phyloP scores from a whole-genome alignment of 441 rosid species.

The Mallotus japonicus region DNA sequence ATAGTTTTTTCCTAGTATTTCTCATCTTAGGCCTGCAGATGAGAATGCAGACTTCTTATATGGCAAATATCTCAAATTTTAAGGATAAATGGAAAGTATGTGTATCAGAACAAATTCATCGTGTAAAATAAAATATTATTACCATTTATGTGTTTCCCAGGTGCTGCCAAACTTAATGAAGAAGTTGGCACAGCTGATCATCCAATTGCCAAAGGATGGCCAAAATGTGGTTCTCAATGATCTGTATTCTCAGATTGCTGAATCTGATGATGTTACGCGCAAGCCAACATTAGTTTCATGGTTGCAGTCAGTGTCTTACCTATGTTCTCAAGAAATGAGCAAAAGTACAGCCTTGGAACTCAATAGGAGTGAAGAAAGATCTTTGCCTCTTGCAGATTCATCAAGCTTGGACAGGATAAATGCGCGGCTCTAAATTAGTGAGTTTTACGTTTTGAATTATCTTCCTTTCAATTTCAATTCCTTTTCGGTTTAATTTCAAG shows the following conservation, averaged over 20 bases:
- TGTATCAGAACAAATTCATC: neutral
- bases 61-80: neutral
- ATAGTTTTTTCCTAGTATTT: neutral
- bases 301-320: conserved; percentile 84
- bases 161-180: conserved; percentile 63
- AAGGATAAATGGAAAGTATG: neutral
- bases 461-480: neutral
- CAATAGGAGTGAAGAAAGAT: conserved; percentile 23
- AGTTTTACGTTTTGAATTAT: conserved; percentile 21
- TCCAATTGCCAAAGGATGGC: conserved; percentile 64
- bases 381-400: conserved; percentile 26
- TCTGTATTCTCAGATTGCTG: conserved; percentile 57
- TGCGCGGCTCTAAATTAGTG: conserved; percentile 49
- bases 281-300: conserved; percentile 87
- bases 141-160: conserved; percentile 23
- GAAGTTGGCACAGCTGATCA: conserved; percentile 56
- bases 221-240: conserved; percentile 35
- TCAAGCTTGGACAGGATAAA: conserved; percentile 30
- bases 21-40: neutral
- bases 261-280: conserved; percentile 89
- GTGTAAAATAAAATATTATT: conserved; percentile 2
- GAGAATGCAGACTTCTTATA: neutral
- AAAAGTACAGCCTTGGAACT: conserved; percentile 27
- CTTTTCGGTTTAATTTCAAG: neutral
- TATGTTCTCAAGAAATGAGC: conserved; percentile 47